Evolutionary conservation across 345 rosid genomes (phyloP).

Genomic region (Brassica cretica): DNA sequence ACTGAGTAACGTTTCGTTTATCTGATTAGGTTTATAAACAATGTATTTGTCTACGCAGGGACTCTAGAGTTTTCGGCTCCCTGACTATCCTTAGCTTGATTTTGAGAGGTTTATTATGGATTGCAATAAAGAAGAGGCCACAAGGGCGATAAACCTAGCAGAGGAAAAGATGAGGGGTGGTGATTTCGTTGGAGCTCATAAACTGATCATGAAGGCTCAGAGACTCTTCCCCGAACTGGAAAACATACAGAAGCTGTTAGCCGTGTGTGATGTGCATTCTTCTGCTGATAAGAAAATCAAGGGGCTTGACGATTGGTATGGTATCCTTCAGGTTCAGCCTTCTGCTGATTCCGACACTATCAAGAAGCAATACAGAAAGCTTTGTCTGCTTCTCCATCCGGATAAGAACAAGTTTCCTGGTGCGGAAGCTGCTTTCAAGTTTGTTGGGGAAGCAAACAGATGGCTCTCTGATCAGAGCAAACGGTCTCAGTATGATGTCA

Average conservation of each 20-base stretch:
- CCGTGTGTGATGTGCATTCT: conserved; percentile 78
- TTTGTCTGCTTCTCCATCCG: conserved; percentile 81
- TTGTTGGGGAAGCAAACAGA: conserved; percentile 83
- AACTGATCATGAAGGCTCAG: conserved; percentile 56
- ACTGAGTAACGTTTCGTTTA: conserved; percentile 3
- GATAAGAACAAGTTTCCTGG: conserved; percentile 88
- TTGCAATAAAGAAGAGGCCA: conserved; percentile 89
- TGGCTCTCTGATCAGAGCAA: conserved; percentile 52
- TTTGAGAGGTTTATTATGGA: conserved; percentile 52
- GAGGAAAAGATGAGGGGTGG: conserved; percentile 57
- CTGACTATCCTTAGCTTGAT: conserved; percentile 10
- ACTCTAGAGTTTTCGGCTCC: not conserved
- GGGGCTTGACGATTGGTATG: conserved; percentile 81
- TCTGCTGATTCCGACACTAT: conserved; percentile 58
- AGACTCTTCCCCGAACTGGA: conserved; percentile 67
- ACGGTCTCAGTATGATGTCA: conserved; percentile 61
- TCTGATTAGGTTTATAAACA: not conserved
- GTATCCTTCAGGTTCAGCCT: conserved; percentile 67
- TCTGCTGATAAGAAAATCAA: conserved; percentile 52
- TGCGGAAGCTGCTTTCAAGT: conserved; percentile 91
- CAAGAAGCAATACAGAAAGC: conserved; percentile 85
- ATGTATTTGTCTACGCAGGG: conserved; percentile 28
- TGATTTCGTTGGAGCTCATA: conserved; percentile 63
- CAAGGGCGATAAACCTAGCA: conserved; percentile 63
- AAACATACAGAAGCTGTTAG: conserved; percentile 52